phyloP scores from a whole-genome alignment of 2,329 filamentous ascomycete species.

The Pestalotiopsis sp. region DNA sequence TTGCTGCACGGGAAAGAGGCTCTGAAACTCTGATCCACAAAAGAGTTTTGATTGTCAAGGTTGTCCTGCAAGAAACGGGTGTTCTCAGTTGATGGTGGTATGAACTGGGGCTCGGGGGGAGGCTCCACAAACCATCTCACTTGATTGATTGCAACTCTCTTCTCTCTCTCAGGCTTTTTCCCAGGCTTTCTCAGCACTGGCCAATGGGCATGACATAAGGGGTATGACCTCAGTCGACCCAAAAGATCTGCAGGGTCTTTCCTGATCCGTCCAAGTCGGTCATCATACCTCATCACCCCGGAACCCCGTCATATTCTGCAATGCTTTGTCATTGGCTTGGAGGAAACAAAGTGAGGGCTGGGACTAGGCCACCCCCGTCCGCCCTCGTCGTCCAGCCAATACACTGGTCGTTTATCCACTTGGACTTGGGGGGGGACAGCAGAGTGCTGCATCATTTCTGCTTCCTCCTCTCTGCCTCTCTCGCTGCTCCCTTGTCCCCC shows the following conservation, averaged over 20 bases:
- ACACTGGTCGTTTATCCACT: constrained; percentile 17
- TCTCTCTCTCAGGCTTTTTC: no score
- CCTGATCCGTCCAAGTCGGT: constrained; percentile 19
- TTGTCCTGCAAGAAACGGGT: not conserved
- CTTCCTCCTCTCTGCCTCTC: no score
- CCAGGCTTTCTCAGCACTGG: not conserved
- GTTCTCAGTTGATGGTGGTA: not conserved
- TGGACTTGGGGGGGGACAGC: not conserved
- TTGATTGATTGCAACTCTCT: not conserved
- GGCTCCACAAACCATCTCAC: not conserved
- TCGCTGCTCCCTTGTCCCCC: no score
- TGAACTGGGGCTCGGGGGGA: not conserved
- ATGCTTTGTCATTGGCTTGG: constrained; percentile 1
- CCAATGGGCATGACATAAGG: constrained; percentile 28
- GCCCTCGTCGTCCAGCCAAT: constrained; percentile 5
- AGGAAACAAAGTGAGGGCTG: not conserved
- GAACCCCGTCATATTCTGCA: not conserved
- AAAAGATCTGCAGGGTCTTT: constrained; percentile 37
- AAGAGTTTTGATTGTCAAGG: not conserved
- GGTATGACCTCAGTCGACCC: constrained; percentile 30
- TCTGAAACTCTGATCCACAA: not conserved
- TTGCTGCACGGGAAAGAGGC: not conserved
- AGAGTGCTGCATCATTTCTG: constrained; percentile 27
- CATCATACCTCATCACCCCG: not conserved
- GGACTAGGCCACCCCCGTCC: not conserved